Base-by-base conservation (phyloP, 1,284 basidiomycete genomes). In the Uromyces viciae-fabae region DNA sequence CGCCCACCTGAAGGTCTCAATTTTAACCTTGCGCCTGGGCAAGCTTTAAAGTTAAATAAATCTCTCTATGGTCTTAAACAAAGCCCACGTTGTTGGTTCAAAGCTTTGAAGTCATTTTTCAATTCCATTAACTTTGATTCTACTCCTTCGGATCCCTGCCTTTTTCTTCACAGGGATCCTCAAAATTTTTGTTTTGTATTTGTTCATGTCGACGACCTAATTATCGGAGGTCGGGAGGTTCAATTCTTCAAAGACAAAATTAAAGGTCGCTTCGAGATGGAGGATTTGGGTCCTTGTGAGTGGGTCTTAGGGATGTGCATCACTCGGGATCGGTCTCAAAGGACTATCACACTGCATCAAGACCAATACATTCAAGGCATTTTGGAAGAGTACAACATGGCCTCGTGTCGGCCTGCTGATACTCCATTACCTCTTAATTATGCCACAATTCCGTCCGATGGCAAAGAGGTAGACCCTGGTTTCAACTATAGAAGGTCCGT, bases 231-330 rank as follows among this genome's bases (percentile, higher is more conserved):
- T n/a, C n/a, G n/a, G n/a, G n/a, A n/a, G n/a, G n/a, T n/a, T n/a
- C n/a, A n/a, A n/a, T n/a, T n/a, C n/a, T n/a, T n/a, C n/a, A n/a
- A n/a, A n/a, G n/a, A n/a, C n/a, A n/a, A n/a, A n/a, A n/a, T n/a
- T n/a, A n/a, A n/a, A n/a, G n/a, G n/a, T n/a, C n/a, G n/a, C n/a
- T 73, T 73, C 36, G 46, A 73, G 36, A 73, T 73, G 69, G 72
- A 28, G 31, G 72, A 74, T 40, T 38, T 74, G 33, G 72, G 72
- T 4, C 28, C 28, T 17, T 33, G 17, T 7, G 15, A 25, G 17
- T 74, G 15, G 25, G 54, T 74, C 14, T 38, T 74, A 31, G 72
- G 72, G 22, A 74, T 74, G 22, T 19, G 54, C 3, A 33, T 74
- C 38, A 38, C 49, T 74, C 14, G 72, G 1, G 25, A 74, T 25